Evolutionary conservation across 1,284 basidiomycete genomes (phyloP).

Genomic region (Pascua guehoae): DNA sequence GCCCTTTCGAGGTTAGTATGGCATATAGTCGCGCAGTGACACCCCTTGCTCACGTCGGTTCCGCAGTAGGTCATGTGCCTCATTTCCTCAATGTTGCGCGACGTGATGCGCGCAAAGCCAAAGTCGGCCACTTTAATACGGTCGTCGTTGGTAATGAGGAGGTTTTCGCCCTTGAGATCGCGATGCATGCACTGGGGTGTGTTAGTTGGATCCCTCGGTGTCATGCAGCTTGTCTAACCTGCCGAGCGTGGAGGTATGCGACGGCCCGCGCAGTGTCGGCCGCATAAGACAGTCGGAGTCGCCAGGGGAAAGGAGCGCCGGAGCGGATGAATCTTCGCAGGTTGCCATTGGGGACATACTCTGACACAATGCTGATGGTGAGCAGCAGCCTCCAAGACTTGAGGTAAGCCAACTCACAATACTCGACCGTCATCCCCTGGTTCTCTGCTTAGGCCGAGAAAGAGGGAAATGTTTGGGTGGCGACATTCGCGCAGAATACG

Average conservation of each 20-base stretch:
- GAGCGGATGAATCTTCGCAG: slow-evolving; percentile 79
- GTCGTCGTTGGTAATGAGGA: slow-evolving; percentile 88
- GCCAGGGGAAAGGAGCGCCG: slow-evolving; percentile 76
- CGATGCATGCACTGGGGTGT: slow-evolving; percentile 57
- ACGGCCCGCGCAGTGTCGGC: slow-evolving; percentile 89
- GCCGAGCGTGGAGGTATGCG: slow-evolving; percentile 93
- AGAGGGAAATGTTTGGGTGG: slow-evolving; percentile 90
- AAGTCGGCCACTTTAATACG: slow-evolving; percentile 96
- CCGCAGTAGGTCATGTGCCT: slow-evolving; percentile 92
- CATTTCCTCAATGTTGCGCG: slow-evolving; percentile 83
- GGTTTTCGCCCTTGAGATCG: slow-evolving; percentile 94
- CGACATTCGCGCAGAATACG: slow-evolving; percentile 84
- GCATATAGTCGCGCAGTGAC: neutral
- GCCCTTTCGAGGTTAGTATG: slow-evolving; percentile 23
- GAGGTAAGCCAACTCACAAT: slow-evolving; percentile 47
- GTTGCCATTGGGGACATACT: slow-evolving; percentile 71
- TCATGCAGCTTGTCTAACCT: slow-evolving; percentile 44
- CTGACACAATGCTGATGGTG: slow-evolving; percentile 64
- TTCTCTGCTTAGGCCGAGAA: slow-evolving; percentile 85
- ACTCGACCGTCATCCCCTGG: slow-evolving; percentile 76
- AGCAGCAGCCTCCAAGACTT: neutral
- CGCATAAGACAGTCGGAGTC: slow-evolving; percentile 85
- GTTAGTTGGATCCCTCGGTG: slow-evolving; percentile 1
- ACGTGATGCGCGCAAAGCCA: slow-evolving; percentile 77
- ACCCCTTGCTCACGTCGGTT: slow-evolving; percentile 68